These are phyloP conservation scores for Aureobasidium sp. DNA, from an alignment of 2,329 filamentous ascomycete genomes.

Conservation along the genomic window DNA sequence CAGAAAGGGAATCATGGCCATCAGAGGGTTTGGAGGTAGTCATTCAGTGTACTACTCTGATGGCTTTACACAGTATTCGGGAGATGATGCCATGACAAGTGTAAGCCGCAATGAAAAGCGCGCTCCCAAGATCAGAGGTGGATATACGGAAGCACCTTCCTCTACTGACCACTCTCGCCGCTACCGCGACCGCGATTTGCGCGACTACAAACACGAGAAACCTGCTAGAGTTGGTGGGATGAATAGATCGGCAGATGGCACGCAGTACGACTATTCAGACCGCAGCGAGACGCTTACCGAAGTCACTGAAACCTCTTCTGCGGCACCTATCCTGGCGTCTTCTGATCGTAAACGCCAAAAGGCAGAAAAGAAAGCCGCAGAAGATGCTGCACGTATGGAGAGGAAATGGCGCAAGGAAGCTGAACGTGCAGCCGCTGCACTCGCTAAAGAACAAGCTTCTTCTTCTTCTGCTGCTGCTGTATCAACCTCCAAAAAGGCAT, in stretches of 20 bases:
- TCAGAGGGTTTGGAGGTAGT: constrained; percentile 35
- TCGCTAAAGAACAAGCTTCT: constrained; percentile 25
- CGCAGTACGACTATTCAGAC: constrained; percentile 69
- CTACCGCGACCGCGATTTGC: constrained; percentile 58
- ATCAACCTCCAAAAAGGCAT: background rate
- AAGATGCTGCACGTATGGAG: constrained; percentile 35
- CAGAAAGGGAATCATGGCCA: constrained; percentile 31
- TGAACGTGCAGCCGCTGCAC: constrained; percentile 33
- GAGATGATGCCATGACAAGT: constrained; percentile 24
- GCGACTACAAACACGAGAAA: constrained; percentile 79
- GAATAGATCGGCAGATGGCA: constrained; percentile 74
- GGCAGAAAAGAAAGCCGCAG: constrained; percentile 31
- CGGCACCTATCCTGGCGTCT: constrained; percentile 29
- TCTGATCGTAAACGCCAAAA: constrained; percentile 32
- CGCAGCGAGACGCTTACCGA: constrained; percentile 52
- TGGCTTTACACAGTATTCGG: constrained; percentile 35
- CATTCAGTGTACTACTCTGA: constrained; percentile 39
- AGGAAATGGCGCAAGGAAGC: constrained; percentile 34
- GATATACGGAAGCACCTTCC: background rate
- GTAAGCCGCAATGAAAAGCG: background rate
- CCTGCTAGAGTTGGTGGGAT: constrained; percentile 81
- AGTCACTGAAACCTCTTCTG: constrained; percentile 42
- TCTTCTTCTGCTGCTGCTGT: constrained; percentile 19
- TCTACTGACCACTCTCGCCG: constrained; percentile 37
- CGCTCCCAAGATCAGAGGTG: constrained; percentile 1